Evolutionary conservation across 176 grass and related monocot genomes (phyloP), one percentile per base, ranked within the genome.

Genomic region (Dendrocalamus sinicus): DNA sequence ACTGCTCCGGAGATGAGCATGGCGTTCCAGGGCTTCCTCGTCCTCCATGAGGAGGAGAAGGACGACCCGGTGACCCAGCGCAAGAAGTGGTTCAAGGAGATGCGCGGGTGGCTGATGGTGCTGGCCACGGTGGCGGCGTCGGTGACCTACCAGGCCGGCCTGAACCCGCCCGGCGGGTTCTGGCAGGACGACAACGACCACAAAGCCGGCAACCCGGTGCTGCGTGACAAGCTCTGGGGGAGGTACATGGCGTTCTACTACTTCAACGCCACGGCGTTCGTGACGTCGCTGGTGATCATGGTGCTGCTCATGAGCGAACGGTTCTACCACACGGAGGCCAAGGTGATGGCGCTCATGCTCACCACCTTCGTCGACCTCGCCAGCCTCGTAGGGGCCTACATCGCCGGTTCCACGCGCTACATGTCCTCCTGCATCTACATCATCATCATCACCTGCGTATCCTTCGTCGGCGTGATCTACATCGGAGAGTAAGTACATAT

Each of bases 41-140:
- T 83, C 68, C 19, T 82, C 19, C 22, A 77, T 48, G 8, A 22
- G 8, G 41, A 16, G 53, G 35, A 82, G n/a, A 32, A 71, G 24
- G 61, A 37, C 10, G 19, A 52, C 74, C 12, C 52, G 44, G 39
- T 1, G 28, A 8, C 55, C 44, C 7, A 30, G 39, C 57, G 41
- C 2, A 85, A 83, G 70, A 81, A 79, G 59, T 90, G 80, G 87
- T 59, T 89, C 61, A 65, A 67, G 78, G 84, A 92, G 22, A 87
- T 87, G 87, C 87, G 91, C 46, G 84, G 91, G 52, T 84, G 80
- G 87, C 66, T 92, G 82, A 89, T 92, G 57, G 78, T 89, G 20
- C 51, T 86, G 1, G 82, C 88, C 14, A 72, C 64, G 13, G 55
- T 90, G 16, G 81, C 84, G 0, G 91, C 88, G 15, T 82, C 71